Evolutionary conservation across 2,329 filamentous ascomycete genomes (phyloP).

Genomic region (Aspergillus costaricaensis): DNA sequence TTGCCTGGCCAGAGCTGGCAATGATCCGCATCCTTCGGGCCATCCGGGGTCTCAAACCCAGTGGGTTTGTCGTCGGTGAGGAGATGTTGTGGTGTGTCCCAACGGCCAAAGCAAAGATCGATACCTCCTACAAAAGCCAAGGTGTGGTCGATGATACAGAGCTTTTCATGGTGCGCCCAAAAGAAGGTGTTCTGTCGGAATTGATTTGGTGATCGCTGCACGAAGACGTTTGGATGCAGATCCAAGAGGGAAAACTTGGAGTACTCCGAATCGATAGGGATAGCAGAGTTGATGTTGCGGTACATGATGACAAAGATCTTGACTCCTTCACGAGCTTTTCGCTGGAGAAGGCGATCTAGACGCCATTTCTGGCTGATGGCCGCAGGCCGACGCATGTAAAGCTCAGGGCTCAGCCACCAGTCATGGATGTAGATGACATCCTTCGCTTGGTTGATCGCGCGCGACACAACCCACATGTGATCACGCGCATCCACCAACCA

Average conservation of each 20-base stretch:
- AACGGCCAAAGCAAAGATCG: slow-evolving; percentile 93
- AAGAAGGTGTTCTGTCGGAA: slow-evolving; percentile 99
- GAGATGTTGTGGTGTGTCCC: slow-evolving; percentile 93
- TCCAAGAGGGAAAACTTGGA: slow-evolving; percentile 96
- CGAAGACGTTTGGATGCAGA: slow-evolving; percentile 92
- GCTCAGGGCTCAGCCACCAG: slow-evolving; percentile 96
- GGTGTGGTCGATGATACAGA: slow-evolving; percentile 95
- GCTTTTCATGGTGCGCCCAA: slow-evolving; percentile 97
- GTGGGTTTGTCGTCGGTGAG: slow-evolving; percentile 92
- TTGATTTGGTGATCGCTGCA: slow-evolving; percentile 94
- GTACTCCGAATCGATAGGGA: slow-evolving; percentile 97
- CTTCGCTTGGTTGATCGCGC: slow-evolving; percentile 93
- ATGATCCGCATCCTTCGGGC: slow-evolving; percentile 83
- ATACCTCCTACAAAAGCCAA: slow-evolving; percentile 94
- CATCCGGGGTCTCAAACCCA: slow-evolving; percentile 78
- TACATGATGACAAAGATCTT: slow-evolving; percentile 99
- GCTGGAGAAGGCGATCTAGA: slow-evolving; percentile 86
- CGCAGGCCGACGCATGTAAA: slow-evolving; percentile 91
- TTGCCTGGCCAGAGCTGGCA: slow-evolving; percentile 97
- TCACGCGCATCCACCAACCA: slow-evolving; percentile 97
- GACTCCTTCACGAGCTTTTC: slow-evolving; percentile 90
- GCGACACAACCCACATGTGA: slow-evolving; percentile 99
- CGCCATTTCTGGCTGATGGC: slow-evolving; percentile 98
- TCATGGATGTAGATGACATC: slow-evolving; percentile 99
- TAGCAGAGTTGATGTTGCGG: slow-evolving; percentile 92